Percentiles rank a stretch among this genome's conserved stretches.
phyloP scores from a whole-genome alignment of 495 filamentous ascomycete genomes.

The Podospora didyma region DNA sequence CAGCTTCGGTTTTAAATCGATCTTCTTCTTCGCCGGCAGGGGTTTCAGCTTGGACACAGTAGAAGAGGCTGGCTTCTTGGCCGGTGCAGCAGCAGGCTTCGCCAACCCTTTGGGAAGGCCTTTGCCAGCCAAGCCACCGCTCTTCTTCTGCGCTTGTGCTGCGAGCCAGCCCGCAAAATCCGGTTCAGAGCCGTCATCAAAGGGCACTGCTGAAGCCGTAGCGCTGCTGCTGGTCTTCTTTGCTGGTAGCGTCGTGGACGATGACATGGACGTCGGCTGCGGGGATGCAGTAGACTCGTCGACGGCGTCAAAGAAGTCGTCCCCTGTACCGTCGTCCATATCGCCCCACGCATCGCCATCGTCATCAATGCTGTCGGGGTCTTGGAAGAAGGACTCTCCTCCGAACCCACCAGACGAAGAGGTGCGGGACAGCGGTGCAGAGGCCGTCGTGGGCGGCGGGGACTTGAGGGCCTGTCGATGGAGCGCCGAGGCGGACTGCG shows the following conservation, averaged over 20 bases:
- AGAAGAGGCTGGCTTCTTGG: conserved; percentile 14
- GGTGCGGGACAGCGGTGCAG: conserved; percentile 37
- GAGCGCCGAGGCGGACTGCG: conserved; percentile 49
- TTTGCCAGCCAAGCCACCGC: conserved; percentile 39
- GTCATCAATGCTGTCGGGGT: conserved; percentile 39
- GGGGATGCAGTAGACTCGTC: conserved; percentile 33
- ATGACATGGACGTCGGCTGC: conserved; percentile 43
- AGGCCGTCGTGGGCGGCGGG: conserved; percentile 28
- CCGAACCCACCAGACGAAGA: conserved; percentile 39
- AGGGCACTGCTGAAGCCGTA: conserved; percentile 45
- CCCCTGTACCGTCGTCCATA: conserved; percentile 49
- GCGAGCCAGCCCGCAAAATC: conserved; percentile 94
- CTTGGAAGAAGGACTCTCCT: conserved; percentile 41
- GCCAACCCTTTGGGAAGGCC: conserved; percentile 72
- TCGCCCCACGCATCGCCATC: conserved; percentile 71
- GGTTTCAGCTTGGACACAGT: conserved; percentile 18
- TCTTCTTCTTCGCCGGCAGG: conserved; percentile 41
- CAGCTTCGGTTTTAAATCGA: conserved; percentile 53
- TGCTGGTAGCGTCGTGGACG: conserved; percentile 22
- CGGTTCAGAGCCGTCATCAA: conserved; percentile 79
- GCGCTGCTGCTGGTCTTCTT: conserved; percentile 17
- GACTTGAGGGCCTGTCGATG: conserved; percentile 52
- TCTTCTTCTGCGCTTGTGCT: conserved; percentile 73
- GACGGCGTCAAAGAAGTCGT: conserved; percentile 45
- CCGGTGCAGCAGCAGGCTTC: conserved; percentile 38